phyloP scores from a whole-genome alignment of 2,329 filamentous ascomycete genomes.

The Ophiobolus disseminans region DNA sequence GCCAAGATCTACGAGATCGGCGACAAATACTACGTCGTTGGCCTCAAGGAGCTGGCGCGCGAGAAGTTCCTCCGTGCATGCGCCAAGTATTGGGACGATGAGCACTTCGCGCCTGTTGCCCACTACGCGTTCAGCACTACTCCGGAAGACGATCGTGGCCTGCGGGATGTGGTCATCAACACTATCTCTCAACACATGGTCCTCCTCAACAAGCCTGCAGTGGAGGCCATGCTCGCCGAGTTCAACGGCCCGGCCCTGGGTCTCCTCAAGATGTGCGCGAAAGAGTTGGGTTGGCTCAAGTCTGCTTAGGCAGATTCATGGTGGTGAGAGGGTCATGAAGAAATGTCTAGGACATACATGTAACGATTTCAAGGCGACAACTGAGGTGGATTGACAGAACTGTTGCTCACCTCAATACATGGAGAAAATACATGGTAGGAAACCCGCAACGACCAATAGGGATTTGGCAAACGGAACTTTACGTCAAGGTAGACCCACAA shows the following conservation, averaged over 20 bases:
- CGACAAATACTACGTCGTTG: constrained; percentile 17
- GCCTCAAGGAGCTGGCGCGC: constrained; percentile 13
- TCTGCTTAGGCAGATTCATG: constrained; percentile 18
- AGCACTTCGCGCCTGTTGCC: constrained; percentile 32
- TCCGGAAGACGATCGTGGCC: constrained; percentile 33
- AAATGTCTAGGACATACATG: no score
- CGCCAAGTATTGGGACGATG: constrained; percentile 21
- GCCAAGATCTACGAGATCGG: constrained; percentile 18
- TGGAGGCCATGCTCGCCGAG: constrained; percentile 10
- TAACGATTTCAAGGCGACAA: no score
- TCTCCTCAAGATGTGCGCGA: constrained; percentile 4
- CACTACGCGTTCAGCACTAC: constrained; percentile 33
- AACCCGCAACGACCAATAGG: no score
- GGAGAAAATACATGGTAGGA: no score
- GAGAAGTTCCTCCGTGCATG: constrained; percentile 16
- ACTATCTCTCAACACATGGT: constrained; percentile 30
- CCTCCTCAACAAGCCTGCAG: constrained; percentile 10
- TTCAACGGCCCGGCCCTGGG: constrained; percentile 9
- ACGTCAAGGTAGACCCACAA: no score
- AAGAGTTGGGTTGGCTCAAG: neutral
- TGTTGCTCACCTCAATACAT: no score
- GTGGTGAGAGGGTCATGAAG: constrained; percentile 27
- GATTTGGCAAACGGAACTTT: no score
- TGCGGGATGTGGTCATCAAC: constrained; percentile 37
- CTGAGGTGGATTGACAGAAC: no score